Base-by-base conservation (phyloP, 2,329 filamentous ascomycete species). In the Hymenoscyphus repandus region DNA sequence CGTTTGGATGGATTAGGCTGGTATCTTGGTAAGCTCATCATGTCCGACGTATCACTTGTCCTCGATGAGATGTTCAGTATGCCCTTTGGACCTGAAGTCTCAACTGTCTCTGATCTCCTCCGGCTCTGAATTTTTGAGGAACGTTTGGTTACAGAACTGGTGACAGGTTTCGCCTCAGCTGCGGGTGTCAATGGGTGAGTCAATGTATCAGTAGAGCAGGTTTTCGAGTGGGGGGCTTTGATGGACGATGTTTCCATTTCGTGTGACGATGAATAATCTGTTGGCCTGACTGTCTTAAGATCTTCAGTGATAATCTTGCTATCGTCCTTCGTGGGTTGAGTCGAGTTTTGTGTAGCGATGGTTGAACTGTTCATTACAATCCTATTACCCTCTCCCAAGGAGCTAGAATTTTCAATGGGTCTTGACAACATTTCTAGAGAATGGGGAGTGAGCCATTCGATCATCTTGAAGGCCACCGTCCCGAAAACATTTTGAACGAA, bases 401-500 rank as follows among this genome's bases (percentile, higher is more conserved):
- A 27, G 22, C 22, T 27, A 27, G 22, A 27, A 30, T 36, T 31
- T 13, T 54, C 51, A 20, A 54, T 46, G 1, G 55, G 42, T 7
- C 53, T 53, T 22, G 55, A 54, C 15, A 62, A 40, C 15, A 49
- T 37, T 7, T 62, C 57, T 34, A 66, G 31, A 39, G 61, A 76
- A 49, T 73, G 73, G 0, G 81, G 81, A 1, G 81, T 82, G n/a
- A 86, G 68, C 82, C 82, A 86, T 63, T 86, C 83, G 3, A 86
- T 61, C 80, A 86, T 86, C 60, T 82, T 85, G 65, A 86, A 82
- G 10, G 83, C 77, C 10, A 79, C 78, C 0, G 82, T 84, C 6
- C 76, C 80, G 59, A 86, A 85, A 6, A 85, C 70, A 55, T 83
- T 83, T 57, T 85, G 82, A 2, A 78, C 77, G 50, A 85, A 80